Evolutionary conservation across 1,284 basidiomycete genomes (phyloP).

Genomic region (Puccinia coronata): DNA sequence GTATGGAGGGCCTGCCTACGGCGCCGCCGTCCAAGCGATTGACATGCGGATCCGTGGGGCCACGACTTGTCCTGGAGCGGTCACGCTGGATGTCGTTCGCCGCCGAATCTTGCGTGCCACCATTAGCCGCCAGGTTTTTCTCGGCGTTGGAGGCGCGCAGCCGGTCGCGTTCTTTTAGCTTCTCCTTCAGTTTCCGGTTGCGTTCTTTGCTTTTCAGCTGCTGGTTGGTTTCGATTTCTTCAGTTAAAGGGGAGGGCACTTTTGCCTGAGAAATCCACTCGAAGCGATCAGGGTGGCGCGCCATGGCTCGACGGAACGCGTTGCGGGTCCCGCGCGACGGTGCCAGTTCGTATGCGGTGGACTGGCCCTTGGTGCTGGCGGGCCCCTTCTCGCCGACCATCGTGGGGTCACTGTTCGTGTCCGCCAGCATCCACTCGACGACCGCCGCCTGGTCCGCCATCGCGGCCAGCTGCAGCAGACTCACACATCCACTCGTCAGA

Average conservation of each 20-base stretch:
- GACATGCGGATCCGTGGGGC: not conserved
- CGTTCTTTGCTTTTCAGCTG: slow-evolving; percentile 12
- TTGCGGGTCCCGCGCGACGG: slow-evolving; percentile 72
- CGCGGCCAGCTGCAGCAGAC: slow-evolving; percentile 77
- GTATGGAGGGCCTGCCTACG: not conserved
- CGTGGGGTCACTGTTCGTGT: slow-evolving; percentile 80
- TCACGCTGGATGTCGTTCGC: no score
- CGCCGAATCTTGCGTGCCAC: no score
- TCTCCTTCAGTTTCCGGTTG: slow-evolving; percentile 37
- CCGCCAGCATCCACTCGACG: slow-evolving; percentile 75
- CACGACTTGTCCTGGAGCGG: not conserved
- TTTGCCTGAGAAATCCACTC: slow-evolving; percentile 82
- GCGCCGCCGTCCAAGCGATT: slow-evolving; percentile 23
- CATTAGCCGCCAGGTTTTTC: no score
- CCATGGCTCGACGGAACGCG: slow-evolving; percentile 81
- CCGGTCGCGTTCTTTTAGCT: slow-evolving; percentile 31
- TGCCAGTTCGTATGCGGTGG: slow-evolving; percentile 84
- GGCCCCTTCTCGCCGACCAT: slow-evolving; percentile 62
- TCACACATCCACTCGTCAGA: slow-evolving; percentile 61
- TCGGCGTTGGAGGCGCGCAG: not conserved
- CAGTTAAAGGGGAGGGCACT: slow-evolving; percentile 79
- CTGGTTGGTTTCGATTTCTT: slow-evolving; percentile 71
- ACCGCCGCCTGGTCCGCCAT: slow-evolving; percentile 75
- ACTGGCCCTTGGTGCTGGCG: slow-evolving; percentile 27
- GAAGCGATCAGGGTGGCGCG: slow-evolving; percentile 77